These are phyloP conservation scores for Viridothelium virens DNA, from an alignment of 495 filamentous ascomycete species.

Conservation along the genomic window DNA sequence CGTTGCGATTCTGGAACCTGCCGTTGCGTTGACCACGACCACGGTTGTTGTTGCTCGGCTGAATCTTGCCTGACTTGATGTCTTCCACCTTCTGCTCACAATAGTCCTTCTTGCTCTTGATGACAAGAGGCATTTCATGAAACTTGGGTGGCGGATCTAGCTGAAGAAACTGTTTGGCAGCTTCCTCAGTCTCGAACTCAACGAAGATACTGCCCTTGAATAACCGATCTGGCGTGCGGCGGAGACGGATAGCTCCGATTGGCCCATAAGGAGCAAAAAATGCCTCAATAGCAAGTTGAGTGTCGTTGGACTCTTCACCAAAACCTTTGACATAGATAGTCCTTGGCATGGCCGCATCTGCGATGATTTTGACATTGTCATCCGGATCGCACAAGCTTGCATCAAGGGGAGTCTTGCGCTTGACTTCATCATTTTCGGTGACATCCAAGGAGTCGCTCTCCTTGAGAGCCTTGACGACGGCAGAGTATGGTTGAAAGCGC, in stretches of 20 bases:
- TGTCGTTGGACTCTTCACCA: constrained; percentile 63
- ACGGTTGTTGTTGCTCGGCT: constrained; percentile 10
- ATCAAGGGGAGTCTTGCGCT: constrained; percentile 62
- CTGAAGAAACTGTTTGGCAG: constrained; percentile 65
- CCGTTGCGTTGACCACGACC: constrained; percentile 13
- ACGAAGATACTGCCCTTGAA: constrained; percentile 97
- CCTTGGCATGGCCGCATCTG: constrained; percentile 50
- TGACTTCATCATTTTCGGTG: constrained; percentile 59
- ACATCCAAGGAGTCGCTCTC: constrained; percentile 61
- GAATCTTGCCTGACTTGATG: constrained; percentile 48
- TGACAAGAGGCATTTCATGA: constrained; percentile 60
- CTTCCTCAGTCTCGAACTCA: constrained; percentile 71
- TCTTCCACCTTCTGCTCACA: constrained; percentile 65
- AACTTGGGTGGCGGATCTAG: constrained; percentile 75
- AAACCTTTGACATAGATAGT: constrained; percentile 85
- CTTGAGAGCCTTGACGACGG: constrained; percentile 73
- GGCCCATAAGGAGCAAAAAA: constrained; percentile 78
- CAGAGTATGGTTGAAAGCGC: constrained; percentile 74
- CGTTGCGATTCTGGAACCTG: constrained; percentile 12
- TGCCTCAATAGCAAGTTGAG: constrained; percentile 87
- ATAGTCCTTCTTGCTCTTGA: constrained; percentile 86
- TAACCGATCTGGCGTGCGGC: constrained; percentile 55
- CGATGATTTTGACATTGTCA: constrained; percentile 46
- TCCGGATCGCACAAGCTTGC: constrained; percentile 40
- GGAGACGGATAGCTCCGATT: constrained; percentile 76